These are phyloP conservation scores for Multifurca ochricompacta DNA, from an alignment of 768 basidiomycete species.

Conservation along the genomic window DNA sequence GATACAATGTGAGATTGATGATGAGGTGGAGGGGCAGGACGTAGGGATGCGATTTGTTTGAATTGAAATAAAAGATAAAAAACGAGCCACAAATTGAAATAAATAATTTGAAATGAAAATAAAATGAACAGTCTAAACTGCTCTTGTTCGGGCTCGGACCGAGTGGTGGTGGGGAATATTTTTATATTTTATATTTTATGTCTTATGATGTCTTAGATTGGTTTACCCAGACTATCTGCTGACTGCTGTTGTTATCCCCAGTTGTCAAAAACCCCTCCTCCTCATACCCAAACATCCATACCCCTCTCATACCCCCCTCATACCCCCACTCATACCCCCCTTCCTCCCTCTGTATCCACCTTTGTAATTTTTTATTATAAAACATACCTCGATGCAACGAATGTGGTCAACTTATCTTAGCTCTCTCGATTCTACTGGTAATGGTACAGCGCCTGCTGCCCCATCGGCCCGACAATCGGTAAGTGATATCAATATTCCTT, in stretches of 20 bases:
- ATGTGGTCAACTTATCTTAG: constrained; percentile 49
- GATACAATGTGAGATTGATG: not conserved
- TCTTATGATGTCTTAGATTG: too few species aligned
- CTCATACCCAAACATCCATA: too few species aligned
- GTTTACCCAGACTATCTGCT: too few species aligned
- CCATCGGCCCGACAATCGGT: constrained; percentile 9
- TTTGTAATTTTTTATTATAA: constrained; percentile 11
- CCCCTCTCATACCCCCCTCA: too few species aligned
- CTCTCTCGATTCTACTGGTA: constrained; percentile 19
- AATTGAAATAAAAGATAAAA: not conserved
- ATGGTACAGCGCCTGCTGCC: not conserved
- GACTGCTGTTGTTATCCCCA: not conserved
- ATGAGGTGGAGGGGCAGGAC: not conserved
- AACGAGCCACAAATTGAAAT: too few species aligned
- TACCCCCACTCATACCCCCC: not conserved
- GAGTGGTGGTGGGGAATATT: too few species aligned
- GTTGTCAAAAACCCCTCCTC: too few species aligned
- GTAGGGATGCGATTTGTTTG: not conserved
- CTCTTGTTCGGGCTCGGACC: too few species aligned
- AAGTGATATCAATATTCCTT: not conserved
- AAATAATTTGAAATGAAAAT: too few species aligned
- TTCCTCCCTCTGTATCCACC: not conserved
- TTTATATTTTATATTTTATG: too few species aligned
- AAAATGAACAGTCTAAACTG: too few species aligned
- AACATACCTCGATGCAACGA: constrained; percentile 36